Percentiles rank a stretch among this genome's conserved stretches.
phyloP scores from a whole-genome alignment of 2,329 filamentous ascomycete species.

The Fusarium proliferatum region DNA sequence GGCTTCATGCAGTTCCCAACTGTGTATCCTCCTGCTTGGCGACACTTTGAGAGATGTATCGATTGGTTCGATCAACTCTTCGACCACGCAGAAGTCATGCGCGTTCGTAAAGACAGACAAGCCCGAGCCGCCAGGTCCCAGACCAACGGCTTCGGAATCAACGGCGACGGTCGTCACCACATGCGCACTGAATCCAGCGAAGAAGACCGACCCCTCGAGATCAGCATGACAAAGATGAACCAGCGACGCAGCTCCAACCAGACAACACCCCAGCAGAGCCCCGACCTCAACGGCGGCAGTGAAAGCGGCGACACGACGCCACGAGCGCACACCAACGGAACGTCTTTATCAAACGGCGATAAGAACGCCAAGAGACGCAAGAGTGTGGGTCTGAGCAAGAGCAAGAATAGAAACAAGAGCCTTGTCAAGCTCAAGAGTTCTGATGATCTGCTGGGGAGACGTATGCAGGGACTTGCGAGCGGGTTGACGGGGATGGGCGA shows the following conservation, averaged over 20 bases:
- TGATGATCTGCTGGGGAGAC: slow-evolving; percentile 66
- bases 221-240: slow-evolving; percentile 69
- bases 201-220: slow-evolving; percentile 85
- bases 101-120: slow-evolving; percentile 43
- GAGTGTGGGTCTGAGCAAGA: slow-evolving; percentile 44
- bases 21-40: slow-evolving; percentile 91
- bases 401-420: slow-evolving; percentile 59
- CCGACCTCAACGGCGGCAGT: slow-evolving; percentile 19
- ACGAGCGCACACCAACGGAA: slow-evolving; percentile 27
- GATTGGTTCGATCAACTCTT: slow-evolving; percentile 87
- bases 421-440: slow-evolving; percentile 66
- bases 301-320: slow-evolving; percentile 36
- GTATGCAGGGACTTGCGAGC: slow-evolving; percentile 68
- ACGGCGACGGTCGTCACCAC: slow-evolving; percentile 45
- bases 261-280: slow-evolving; percentile 24
- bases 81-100: slow-evolving; percentile 58
- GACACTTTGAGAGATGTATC: slow-evolving; percentile 81
- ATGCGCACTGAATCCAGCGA: slow-evolving; percentile 71
- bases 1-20: slow-evolving; percentile 93
- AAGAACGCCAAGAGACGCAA: slow-evolving; percentile 41
- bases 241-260: slow-evolving; percentile 48
- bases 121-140: slow-evolving; percentile 10
- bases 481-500: slow-evolving; percentile 62
- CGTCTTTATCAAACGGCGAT: slow-evolving; percentile 37
- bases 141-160: slow-evolving; percentile 26